These are phyloP conservation scores for Salisapilia sapeloensis DNA, from an alignment of 352 stramenopile species.

Conservation along the genomic window DNA sequence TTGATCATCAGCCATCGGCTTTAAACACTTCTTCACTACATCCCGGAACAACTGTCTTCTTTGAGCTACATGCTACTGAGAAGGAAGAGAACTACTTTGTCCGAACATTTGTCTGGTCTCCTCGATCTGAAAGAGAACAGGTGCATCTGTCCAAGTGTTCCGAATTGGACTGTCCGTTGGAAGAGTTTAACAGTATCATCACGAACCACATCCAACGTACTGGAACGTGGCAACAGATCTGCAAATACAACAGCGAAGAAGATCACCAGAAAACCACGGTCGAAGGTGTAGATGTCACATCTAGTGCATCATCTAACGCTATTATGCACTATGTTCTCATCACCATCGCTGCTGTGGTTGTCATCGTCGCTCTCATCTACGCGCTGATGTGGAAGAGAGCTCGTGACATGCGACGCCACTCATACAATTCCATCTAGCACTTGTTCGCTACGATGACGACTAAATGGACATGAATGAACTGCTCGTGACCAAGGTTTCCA, in stretches of 20 bases:
- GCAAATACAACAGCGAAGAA: slow-evolving; percentile 31
- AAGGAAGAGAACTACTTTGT: slow-evolving; percentile 36
- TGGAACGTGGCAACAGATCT: slow-evolving; percentile 71
- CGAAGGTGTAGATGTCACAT: no score
- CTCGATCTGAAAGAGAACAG: slow-evolving; percentile 38
- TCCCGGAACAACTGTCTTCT: slow-evolving; percentile 67
- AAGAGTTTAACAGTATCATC: slow-evolving; percentile 68
- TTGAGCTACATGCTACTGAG: slow-evolving; percentile 39
- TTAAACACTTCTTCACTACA: slow-evolving; percentile 49
- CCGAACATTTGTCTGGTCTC: slow-evolving; percentile 62
- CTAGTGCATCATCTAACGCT: no score
- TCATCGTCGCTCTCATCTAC: no score
- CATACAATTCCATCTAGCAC: no score
- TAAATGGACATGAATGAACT: no score
- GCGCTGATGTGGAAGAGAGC: no score
- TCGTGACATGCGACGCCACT: no score
- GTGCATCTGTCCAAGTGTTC: slow-evolving; percentile 70
- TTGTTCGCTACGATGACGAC: no score
- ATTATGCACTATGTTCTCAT: no score
- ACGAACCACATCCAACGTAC: slow-evolving; percentile 38
- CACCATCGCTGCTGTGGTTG: no score
- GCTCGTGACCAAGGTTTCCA: no score
- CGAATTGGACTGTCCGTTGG: slow-evolving; percentile 35
- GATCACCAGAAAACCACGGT: no score
- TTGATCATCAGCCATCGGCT: slow-evolving; percentile 39